These are phyloP conservation scores for Pulveroboletus sp. DNA, from an alignment of 768 basidiomycete genomes.

Conservation along the genomic window DNA sequence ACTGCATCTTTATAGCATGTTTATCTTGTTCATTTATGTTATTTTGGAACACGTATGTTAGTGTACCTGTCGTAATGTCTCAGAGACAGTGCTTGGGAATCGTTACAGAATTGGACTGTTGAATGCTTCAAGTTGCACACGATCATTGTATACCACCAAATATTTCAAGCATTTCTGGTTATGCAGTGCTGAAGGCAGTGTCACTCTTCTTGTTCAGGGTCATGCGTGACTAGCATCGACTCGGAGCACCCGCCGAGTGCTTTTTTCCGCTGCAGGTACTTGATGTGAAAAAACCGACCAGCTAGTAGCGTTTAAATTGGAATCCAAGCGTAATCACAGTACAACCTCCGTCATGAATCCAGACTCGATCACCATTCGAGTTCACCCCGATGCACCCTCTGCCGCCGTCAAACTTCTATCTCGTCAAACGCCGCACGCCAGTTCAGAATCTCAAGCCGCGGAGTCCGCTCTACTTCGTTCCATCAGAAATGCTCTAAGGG, in stretches of 20 bases:
- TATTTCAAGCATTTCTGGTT: neutral
- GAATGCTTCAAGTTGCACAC: too few species aligned
- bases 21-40: constrained; percentile 38
- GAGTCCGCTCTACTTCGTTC: constrained; percentile 48
- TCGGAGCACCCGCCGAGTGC: too few species aligned
- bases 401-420: constrained; percentile 43
- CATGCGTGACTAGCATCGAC: too few species aligned
- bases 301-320: too few species aligned
- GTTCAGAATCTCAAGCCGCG: constrained; percentile 4
- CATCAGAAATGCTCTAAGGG: constrained; percentile 58
- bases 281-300: too few species aligned
- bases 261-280: neutral
- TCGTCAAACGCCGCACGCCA: constrained; percentile 19
- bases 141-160: neutral
- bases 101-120: constrained; percentile 16
- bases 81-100: constrained; percentile 5
- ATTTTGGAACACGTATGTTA: constrained; percentile 34
- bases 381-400: constrained; percentile 41
- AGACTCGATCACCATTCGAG: constrained; percentile 31
- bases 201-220: too few species aligned
- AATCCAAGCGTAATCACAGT: too few species aligned
- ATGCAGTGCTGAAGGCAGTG: too few species aligned
- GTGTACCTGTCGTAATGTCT: constrained; percentile 27
- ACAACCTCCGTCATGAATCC: constrained; percentile 13
- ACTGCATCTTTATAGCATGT: constrained; percentile 34